Evolutionary conservation across 2,329 filamentous ascomycete species (phyloP), one percentile per base, ranked within the genome.

Genomic region (Tothia fuscella): DNA sequence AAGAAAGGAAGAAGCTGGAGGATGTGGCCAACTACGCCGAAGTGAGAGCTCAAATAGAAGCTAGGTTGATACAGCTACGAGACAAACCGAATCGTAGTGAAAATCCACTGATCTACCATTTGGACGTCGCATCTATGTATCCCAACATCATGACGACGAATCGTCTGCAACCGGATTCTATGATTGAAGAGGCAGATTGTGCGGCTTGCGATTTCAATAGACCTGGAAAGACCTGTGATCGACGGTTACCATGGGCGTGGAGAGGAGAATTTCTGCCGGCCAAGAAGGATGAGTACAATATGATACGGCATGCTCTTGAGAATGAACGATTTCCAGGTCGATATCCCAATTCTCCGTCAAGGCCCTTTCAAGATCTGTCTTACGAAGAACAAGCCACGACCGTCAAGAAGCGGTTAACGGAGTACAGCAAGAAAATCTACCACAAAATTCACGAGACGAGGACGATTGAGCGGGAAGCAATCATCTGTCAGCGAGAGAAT

Each of bases 121-220:
- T 98, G 64, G 91, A 98, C 56, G 93, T 98, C 45, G 91, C 91
- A 14, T 95, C 91, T 46, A 98, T 98, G 91, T 98, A 98, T 58
- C 91, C 91, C 7, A 98, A 98, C 61, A 98, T 98, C 59, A 98
- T 98, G 93, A 98, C 93, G 2, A 98, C 91, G 1, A 98, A 98
- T 60, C 82, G 91, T 59, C 64, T 98, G 35, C 91, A 98, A 52
- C 91, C 91, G 0, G 91, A 98, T 60, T 96, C 91, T n/a, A 93
- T 98, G 87, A 93, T 98, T 41, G 71, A 89, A 36, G 93, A 98
- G 58, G 85, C 88, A 0, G 86, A 94, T 53, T 98, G 93, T 54
- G 91, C 91, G 3, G 88, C 91, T 9, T 98, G 93, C 61, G 93
- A 98, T 59, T 98, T 98, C 69, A 98, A 98, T 51, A 72, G 91